Percentiles rank a stretch among this genome's conserved stretches.
Conservation (phyloP, 2,329 filamentous ascomycete genomes). For the Penicillium sp. region DNA sequence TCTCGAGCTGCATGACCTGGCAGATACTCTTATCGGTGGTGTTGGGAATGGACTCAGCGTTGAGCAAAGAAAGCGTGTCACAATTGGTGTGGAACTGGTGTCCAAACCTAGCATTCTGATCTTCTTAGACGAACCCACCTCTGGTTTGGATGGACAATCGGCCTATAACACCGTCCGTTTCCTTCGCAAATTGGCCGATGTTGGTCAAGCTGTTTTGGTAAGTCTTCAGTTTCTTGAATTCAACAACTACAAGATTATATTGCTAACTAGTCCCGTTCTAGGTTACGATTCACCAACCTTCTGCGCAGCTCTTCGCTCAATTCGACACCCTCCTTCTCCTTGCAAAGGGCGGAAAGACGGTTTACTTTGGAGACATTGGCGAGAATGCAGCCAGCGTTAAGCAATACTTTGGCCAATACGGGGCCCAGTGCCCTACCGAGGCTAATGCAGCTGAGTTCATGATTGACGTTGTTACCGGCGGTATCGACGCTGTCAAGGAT, state of each 20-base stretch:
- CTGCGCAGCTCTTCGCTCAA: slow-evolving; percentile 62
- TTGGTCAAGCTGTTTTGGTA: slow-evolving; percentile 62
- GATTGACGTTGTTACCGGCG: slow-evolving; percentile 54
- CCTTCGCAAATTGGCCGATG: slow-evolving; percentile 60
- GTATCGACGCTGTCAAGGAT: slow-evolving; percentile 43
- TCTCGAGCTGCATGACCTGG: slow-evolving; percentile 60
- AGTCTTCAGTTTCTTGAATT: neutral
- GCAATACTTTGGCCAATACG: slow-evolving; percentile 65
- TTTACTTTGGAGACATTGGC: slow-evolving; percentile 67
- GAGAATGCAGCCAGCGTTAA: slow-evolving; percentile 61
- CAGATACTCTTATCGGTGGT: slow-evolving; percentile 59
- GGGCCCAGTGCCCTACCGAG: slow-evolving; percentile 44
- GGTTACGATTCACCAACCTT: slow-evolving; percentile 69
- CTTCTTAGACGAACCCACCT: slow-evolving; percentile 69
- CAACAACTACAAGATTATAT: neutral
- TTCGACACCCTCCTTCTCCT: slow-evolving; percentile 68
- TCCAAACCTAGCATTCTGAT: slow-evolving; percentile 65
- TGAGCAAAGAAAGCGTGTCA: slow-evolving; percentile 66
- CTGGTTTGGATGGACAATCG: slow-evolving; percentile 64
- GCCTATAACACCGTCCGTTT: slow-evolving; percentile 65
- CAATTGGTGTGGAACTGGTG: slow-evolving; percentile 68
- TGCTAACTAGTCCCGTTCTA: neutral
- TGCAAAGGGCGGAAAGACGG: slow-evolving; percentile 63
- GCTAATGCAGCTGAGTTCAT: slow-evolving; percentile 12
- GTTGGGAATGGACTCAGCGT: slow-evolving; percentile 51